Conservation (phyloP, 495 filamentous ascomycete genomes). For the Penicillium cinerascens region DNA sequence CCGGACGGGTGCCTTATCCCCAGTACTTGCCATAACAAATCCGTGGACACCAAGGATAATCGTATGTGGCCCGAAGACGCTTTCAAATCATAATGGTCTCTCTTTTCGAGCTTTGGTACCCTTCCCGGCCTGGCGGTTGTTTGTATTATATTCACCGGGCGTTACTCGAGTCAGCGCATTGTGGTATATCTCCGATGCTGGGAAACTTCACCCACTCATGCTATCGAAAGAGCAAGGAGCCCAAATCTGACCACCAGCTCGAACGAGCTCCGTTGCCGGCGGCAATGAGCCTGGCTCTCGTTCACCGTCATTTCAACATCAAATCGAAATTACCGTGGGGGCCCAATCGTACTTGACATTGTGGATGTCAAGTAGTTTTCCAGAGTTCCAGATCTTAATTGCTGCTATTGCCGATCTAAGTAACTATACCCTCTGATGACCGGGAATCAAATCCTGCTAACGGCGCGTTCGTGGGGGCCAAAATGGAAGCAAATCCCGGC, state of each 20-base stretch:
- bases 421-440: conserved; percentile 1
- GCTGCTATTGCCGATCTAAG: not conserved
- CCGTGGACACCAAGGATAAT: not conserved
- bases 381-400: not conserved
- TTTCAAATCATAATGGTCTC: not conserved
- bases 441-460: conserved; percentile 6
- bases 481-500: too few species aligned
- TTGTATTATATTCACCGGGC: not conserved
- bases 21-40: not conserved
- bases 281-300: not conserved
- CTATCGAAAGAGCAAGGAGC: not conserved
- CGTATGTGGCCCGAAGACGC: not conserved
- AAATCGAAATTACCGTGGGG: not conserved
- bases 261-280: too few species aligned
- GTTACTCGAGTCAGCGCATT: not conserved
- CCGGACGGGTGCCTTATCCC: not conserved
- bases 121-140: not conserved
- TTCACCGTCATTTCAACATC: conserved; percentile 1
- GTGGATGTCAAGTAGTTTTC: not conserved
- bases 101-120: not conserved
- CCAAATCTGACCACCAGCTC: not conserved
- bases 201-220: not conserved
- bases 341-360: not conserved
- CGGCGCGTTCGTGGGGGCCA: conserved; percentile 25
- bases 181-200: not conserved